These are phyloP conservation scores for Fusarium buxicola DNA, from an alignment of 2,329 filamentous ascomycete species.

Conservation along the genomic window DNA sequence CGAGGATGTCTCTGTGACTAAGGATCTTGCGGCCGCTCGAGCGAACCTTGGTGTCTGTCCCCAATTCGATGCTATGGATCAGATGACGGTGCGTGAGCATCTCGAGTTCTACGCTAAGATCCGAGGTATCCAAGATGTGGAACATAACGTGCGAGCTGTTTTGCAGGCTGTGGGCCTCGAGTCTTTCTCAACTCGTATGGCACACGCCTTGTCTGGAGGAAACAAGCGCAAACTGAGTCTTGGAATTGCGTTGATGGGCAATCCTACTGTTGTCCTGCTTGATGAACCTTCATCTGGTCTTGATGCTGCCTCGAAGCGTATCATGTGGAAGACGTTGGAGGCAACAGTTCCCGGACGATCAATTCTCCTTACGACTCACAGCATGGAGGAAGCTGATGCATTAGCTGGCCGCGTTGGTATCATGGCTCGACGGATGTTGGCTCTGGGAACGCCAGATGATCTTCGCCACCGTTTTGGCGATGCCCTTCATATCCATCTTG, in stretches of 20 bases:
- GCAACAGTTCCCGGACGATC: constrained; percentile 81
- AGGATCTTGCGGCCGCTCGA: constrained; percentile 77
- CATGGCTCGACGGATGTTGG: constrained; percentile 86
- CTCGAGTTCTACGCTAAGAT: constrained; percentile 88
- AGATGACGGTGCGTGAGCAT: constrained; percentile 90
- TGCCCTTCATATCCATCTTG: constrained; percentile 83
- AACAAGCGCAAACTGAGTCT: constrained; percentile 94
- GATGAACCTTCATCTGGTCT: constrained; percentile 92
- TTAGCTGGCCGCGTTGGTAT: constrained; percentile 87
- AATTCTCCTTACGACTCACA: constrained; percentile 89
- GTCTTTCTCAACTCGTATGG: constrained; percentile 79
- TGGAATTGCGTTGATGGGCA: constrained; percentile 92
- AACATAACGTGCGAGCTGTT: constrained; percentile 82
- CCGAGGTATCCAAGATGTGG: constrained; percentile 79
- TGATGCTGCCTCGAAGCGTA: constrained; percentile 88
- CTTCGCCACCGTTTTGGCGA: constrained; percentile 82
- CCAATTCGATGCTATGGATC: constrained; percentile 87
- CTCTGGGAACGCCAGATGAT: constrained; percentile 79
- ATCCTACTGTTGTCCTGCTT: constrained; percentile 85
- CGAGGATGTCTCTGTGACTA: constrained; percentile 80
- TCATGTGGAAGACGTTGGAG: constrained; percentile 91
- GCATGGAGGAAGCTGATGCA: constrained; percentile 95
- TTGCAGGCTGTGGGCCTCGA: constrained; percentile 83
- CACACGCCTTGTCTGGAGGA: constrained; percentile 83
- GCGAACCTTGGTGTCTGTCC: constrained; percentile 90